A percentile compares a stretch with the other conserved stretches of the same genome.
phyloP scores from a whole-genome alignment of 164 flowering plant genomes.

The Cinnamomum chago region DNA sequence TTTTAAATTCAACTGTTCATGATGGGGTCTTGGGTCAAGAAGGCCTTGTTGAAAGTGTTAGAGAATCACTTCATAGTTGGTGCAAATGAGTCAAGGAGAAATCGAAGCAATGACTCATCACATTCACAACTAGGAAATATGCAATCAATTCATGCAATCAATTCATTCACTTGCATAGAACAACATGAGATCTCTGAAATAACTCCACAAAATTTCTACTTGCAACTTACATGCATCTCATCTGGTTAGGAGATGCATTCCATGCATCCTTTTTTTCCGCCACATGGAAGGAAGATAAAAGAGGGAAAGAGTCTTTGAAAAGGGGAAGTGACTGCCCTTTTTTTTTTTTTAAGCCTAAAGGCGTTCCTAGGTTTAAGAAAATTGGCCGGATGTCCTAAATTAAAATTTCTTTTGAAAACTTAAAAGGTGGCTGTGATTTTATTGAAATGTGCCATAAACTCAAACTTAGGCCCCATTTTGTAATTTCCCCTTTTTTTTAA shows the following conservation, averaged over 20 bases:
- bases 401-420: too few species aligned
- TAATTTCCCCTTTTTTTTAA: too few species aligned
- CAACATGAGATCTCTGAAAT: slow-evolving; percentile 16
- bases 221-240: slow-evolving; percentile 11
- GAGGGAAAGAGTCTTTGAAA: too few species aligned
- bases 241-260: slow-evolving; percentile 12
- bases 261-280: too few species aligned
- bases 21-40: slow-evolving; percentile 67
- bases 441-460: too few species aligned
- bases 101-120: slow-evolving; percentile 45
- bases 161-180: slow-evolving; percentile 51
- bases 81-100: slow-evolving; percentile 75
- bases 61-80: slow-evolving; percentile 92
- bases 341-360: too few species aligned
- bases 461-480: too few species aligned
- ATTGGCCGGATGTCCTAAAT: too few species aligned
- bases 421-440: too few species aligned
- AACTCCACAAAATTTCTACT: slow-evolving; percentile 27
- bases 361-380: too few species aligned
- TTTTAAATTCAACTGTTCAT: not conserved
- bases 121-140: slow-evolving; percentile 37
- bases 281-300: too few species aligned
- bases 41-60: slow-evolving; percentile 70
- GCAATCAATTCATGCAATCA: slow-evolving; percentile 65
- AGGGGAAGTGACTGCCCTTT: too few species aligned